phyloP scores from a whole-genome alignment of 2,329 filamentous ascomycete genomes.

The Alternaria gaisen region DNA sequence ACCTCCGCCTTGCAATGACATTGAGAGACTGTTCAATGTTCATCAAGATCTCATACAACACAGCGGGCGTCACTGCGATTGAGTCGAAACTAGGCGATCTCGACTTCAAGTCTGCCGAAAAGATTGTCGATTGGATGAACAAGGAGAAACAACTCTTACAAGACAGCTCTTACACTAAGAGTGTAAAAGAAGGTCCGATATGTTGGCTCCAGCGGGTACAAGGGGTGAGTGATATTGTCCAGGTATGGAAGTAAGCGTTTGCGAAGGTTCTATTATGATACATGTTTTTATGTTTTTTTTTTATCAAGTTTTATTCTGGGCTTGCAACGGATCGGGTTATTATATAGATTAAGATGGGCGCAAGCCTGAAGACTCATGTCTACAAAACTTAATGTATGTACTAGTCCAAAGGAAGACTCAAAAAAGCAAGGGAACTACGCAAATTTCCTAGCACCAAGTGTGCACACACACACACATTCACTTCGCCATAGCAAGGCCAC shows the following conservation, averaged over 20 bases:
- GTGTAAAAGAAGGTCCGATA: neutral
- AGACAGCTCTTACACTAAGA: conserved; percentile 7
- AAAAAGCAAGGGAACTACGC: neutral
- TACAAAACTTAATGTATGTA: neutral
- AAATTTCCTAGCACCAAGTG: neutral
- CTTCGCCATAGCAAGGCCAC: neutral
- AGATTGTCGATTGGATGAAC: conserved; percentile 52
- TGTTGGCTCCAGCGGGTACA: conserved; percentile 11
- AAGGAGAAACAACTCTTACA: conserved; percentile 49
- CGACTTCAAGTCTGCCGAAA: conserved; percentile 56
- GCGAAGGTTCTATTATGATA: neutral
- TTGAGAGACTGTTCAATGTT: conserved; percentile 59
- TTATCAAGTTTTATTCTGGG: neutral
- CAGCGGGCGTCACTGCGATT: conserved; percentile 26
- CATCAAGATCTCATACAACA: conserved; percentile 37
- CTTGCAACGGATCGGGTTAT: neutral
- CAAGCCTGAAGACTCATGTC: neutral
- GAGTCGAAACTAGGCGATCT: conserved; percentile 57
- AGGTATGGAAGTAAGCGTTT: neutral
- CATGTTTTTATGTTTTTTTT: neutral
- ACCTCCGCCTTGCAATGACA: conserved; percentile 55
- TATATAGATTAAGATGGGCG: neutral
- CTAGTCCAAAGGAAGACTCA: neutral
- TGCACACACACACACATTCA: neutral
- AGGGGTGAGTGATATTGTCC: neutral